Evolutionary conservation across 257 asterid species (phyloP), one percentile per base, ranked within the genome.

Genomic region (Gentiana straminea): DNA sequence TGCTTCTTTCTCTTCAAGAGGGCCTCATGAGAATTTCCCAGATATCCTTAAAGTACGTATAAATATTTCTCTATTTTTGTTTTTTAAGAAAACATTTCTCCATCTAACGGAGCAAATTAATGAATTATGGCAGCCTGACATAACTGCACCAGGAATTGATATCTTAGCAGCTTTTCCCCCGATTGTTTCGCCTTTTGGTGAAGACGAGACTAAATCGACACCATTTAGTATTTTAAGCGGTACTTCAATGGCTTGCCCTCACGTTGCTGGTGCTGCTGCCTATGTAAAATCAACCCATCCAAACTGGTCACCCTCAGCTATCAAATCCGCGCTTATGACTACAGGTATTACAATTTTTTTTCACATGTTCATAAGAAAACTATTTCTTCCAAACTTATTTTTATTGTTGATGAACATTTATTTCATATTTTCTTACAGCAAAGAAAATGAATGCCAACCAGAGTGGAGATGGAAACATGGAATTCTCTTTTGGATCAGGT

Each of bases 161-260:
- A 68, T 68, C 41, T 37, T 68, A 61, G 73, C 73, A 0, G 69
- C 69, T 41, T 68, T 7, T 39, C 54, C 69, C 3, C 61, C 64
- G 4, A 3, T 0, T 4, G 57, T 33, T 52, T 34, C 57, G 2
- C 61, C 63, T 33, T 39, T 69, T 2, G 4, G 12, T 0, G 0
- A 1, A 9, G 0, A 3, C 6, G 73, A 68, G 52, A 9, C 1
- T 1, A 68, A 69, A 62, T 45, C 61, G 0, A 69, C 58, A 6
- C 34, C 3, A 2, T 68, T 43, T 57, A 63, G 53, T 35, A 1
- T 68, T 8, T 3, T 63, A 46, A 37, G 57, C 3, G 73, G 73
- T 12, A 68, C 73, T 24, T 68, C 69, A 32, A 68, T 68, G 73
- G 36, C 73, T 13, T 62, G 69, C 34, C 73, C 73, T 41, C 73